Base-by-base conservation (phyloP, 2,329 filamentous ascomycete genomes). In the Coniochaeta pulveracea region DNA sequence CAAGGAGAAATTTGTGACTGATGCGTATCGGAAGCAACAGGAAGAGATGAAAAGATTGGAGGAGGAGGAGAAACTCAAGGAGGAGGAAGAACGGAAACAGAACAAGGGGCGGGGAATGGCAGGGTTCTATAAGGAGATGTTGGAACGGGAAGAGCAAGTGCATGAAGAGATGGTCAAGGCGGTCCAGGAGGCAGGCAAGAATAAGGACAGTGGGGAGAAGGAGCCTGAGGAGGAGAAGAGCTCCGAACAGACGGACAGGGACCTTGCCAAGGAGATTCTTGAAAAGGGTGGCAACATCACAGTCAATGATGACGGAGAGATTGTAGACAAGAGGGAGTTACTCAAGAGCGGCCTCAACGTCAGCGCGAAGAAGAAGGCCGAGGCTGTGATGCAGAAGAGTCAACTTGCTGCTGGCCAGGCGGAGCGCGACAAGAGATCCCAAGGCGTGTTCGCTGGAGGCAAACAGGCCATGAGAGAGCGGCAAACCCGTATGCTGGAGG, bases 1-100 rank as follows among this genome's bases (percentile, higher is more conserved):
- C 46, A 91, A 88, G 59, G 85, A 91, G 51, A 84, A 80, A 55
- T 91, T 91, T 44, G 85, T 91, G 21, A 91, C 84, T 0, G 79
- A 76, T 37, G 83, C 83, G 22, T 93, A 91, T 53, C 85, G 82
- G 60, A 68, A 70, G 48, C 83, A 89, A 50, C 82, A 88, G 48
- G 81, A 80, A 50, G 84, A 88, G 54, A 77, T 84, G 42, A 63
- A 66, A 43, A 61, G 66, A 35, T 49, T 83, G 7, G 81, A 88
- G 48, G 80, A 76, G 42, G 81, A 85, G 49, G 83, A 91, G 57
- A 70, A 64, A 49, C 58, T 54, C 37, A 63, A 66, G 37, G 78
- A 84, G 45, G 80, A 79, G 46, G 69, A 65, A 23, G 69, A 82
- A 47, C 66, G 70, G 16, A 69, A 67, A 51, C 76, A 76, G 52